These are phyloP conservation scores for Hanseniaspora lachancei DNA, from an alignment of 805 yeast genomes.

Conservation along the genomic window DNA sequence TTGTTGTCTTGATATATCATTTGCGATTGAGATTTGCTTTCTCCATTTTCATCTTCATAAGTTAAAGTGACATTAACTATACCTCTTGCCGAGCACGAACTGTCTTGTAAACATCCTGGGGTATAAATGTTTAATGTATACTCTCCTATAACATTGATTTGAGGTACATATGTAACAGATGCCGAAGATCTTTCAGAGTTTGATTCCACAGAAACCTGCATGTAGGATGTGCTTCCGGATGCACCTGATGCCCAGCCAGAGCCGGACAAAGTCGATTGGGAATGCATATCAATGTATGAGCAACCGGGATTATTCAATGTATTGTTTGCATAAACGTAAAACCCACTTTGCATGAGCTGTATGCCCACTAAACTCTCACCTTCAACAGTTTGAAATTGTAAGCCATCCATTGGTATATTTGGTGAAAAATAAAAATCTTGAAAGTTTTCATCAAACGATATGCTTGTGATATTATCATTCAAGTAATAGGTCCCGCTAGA, in stretches of 20 bases:
- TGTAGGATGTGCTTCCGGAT: slow-evolving; percentile 21
- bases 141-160: slow-evolving; percentile 57
- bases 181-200: slow-evolving; percentile 22
- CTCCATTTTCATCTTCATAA: slow-evolving; percentile 27
- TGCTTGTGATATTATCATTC: slow-evolving; percentile 24
- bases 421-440: slow-evolving; percentile 79
- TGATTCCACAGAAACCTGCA: slow-evolving; percentile 26
- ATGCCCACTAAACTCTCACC: slow-evolving; percentile 50
- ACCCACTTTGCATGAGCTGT: slow-evolving; percentile 45
- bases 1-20: slow-evolving; percentile 69
- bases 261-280: slow-evolving; percentile 22
- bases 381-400: slow-evolving; percentile 50
- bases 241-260: slow-evolving; percentile 21
- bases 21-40: slow-evolving; percentile 17
- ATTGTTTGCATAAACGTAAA: slow-evolving; percentile 61
- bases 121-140: slow-evolving; percentile 65
- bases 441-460: slow-evolving; percentile 33
- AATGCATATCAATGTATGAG: slow-evolving; percentile 19
- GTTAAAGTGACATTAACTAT: slow-evolving; percentile 60
- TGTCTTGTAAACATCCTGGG: slow-evolving; percentile 69
- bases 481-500: slow-evolving; percentile 20
- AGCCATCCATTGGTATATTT: slow-evolving; percentile 41
- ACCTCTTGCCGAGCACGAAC: slow-evolving; percentile 59
- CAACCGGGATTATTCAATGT: slow-evolving; percentile 59
- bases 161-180: slow-evolving; percentile 45